Base-by-base conservation (phyloP, 305 asterid genomes). In the Rubia balearica region DNA sequence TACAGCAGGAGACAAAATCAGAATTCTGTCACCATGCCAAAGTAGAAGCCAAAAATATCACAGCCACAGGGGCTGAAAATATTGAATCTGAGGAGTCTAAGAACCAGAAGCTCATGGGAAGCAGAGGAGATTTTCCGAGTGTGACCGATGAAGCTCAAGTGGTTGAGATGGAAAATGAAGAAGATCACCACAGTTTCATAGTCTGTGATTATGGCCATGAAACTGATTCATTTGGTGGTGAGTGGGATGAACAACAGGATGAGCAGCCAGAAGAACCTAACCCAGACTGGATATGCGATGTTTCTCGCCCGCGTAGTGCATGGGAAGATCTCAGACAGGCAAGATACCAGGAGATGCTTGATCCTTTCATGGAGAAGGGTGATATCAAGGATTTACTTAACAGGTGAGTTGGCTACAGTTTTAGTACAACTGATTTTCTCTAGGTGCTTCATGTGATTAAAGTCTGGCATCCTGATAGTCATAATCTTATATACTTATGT, bases 291-390 rank as follows among this genome's bases (percentile, higher is more conserved):
- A 82, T 88, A 70, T 81, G 65, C 56, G 90, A 89, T 78, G 85
- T 93, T 27, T 87, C 98, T 33, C 96, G 98, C 63, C 98, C 98
- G 16, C 91, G 92, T 12, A 83, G 96, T 48, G 85, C 89, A 69
- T 93, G 98, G 98, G 97, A 93, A 79, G 85, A 60, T 77, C 90
- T 93, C 66, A 90, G 98, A 71, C 89, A 86, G 82, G 94, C 72
- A 72, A 89, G 98, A 77, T 90, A 93, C 75, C 91, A 84, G 72
- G 98, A 93, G 84, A 93, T 93, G 98, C 96, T 86, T 41, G 90
- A 90, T 82, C 96, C 90, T 63, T 93, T 81, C 88, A 19, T 42
- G 38, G 84, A 85, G 49, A 90, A 93, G 13, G 81, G 88, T 71
- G 97, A 93, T 56, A 86, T 90, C 10, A 88, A 92, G 24, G 45